Evolutionary conservation across 345 rosid genomes (phyloP).

Genomic region (Eucalyptus marginata): DNA sequence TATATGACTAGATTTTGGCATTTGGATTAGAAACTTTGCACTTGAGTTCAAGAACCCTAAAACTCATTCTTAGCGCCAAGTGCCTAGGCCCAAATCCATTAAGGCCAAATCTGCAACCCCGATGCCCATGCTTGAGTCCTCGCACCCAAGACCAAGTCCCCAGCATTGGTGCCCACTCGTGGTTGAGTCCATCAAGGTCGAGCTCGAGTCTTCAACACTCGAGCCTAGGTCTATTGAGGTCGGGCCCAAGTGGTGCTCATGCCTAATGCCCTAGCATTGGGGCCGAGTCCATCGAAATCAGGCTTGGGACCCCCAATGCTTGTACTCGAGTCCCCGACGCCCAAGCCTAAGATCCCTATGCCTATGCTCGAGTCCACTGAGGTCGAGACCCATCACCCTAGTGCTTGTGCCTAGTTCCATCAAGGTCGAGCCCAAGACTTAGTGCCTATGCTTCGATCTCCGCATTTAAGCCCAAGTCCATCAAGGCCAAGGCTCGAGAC

Average conservation of each 20-base stretch:
- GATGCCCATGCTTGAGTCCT: not conserved
- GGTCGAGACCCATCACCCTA: not conserved
- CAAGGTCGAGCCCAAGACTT: accelerated
- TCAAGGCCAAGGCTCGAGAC: not conserved
- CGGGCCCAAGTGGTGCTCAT: accelerated
- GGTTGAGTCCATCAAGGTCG: not conserved
- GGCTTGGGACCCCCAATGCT: accelerated
- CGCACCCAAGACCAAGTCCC: accelerated
- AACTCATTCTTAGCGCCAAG: not conserved
- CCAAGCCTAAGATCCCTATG: accelerated
- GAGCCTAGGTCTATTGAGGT: not conserved
- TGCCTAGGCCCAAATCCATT: not conserved
- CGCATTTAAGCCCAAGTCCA: not conserved
- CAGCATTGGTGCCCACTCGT: accelerated
- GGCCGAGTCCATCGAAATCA: not conserved
- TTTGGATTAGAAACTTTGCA: not conserved
- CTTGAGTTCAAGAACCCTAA: not conserved
- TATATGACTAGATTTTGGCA: accelerated
- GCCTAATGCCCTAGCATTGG: accelerated
- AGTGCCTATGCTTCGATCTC: not conserved
- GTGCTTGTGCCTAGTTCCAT: accelerated
- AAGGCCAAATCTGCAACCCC: accelerated
- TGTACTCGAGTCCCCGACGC: accelerated
- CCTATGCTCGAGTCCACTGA: accelerated
- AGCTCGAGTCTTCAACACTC: accelerated